These are phyloP conservation scores for Phytophthora hibernalis DNA, from an alignment of 352 stramenopile genomes.

Conservation along the genomic window DNA sequence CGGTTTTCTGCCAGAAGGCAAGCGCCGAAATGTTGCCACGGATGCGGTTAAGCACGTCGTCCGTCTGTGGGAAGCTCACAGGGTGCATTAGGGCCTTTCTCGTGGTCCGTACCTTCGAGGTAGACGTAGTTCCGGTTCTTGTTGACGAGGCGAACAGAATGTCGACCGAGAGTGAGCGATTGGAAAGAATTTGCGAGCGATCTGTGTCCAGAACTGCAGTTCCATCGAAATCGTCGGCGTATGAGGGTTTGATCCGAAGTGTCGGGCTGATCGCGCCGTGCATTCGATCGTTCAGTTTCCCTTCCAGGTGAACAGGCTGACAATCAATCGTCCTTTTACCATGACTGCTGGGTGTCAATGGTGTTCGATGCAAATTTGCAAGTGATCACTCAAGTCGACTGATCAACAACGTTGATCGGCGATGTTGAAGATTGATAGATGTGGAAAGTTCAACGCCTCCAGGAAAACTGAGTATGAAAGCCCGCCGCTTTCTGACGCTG, in stretches of 20 bases:
- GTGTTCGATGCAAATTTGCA: conserved; percentile 5
- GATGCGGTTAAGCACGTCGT: conserved; percentile 19
- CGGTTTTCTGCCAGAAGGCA: conserved; percentile 23
- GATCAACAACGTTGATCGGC: too few species aligned
- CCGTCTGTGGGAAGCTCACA: conserved; percentile 33
- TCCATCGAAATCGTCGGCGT: conserved; percentile 47
- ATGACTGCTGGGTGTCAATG: not conserved
- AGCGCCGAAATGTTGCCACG: conserved; percentile 28
- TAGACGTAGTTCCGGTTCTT: conserved; percentile 53
- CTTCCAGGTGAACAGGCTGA: conserved; percentile 37
- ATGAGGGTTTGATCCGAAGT: conserved; percentile 39
- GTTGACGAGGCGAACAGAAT: conserved; percentile 38
- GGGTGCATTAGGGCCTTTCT: conserved; percentile 22
- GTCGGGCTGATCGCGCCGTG: conserved; percentile 42
- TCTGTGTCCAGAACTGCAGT: conserved; percentile 42
- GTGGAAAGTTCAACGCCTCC: too few species aligned
- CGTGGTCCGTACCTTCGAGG: conserved; percentile 28
- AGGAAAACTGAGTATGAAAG: too few species aligned
- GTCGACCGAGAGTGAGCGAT: conserved; percentile 33
- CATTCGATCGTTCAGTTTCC: conserved; percentile 40
- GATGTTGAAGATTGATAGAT: too few species aligned
- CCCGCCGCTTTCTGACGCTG: too few species aligned
- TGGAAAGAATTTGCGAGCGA: conserved; percentile 55
- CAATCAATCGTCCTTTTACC: conserved; percentile 40
- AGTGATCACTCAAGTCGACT: not conserved